Conservation (phyloP, 2,329 filamentous ascomycete species). For the Paramyrothecium sp. region DNA sequence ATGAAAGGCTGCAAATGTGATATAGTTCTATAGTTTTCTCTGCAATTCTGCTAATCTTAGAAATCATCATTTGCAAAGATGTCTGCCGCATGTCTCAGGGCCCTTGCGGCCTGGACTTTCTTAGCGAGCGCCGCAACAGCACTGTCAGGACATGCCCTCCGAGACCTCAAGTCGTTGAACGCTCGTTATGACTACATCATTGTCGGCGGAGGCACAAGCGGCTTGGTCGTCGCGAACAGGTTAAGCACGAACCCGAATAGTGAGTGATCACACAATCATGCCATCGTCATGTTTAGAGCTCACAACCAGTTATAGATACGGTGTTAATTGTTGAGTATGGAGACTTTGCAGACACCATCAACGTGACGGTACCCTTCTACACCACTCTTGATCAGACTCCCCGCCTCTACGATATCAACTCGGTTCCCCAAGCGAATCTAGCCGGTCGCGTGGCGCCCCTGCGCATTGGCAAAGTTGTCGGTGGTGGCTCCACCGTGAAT, state of each 20-base stretch:
- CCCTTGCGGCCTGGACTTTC: no score
- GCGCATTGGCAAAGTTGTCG: constrained; percentile 22
- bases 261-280: constrained; percentile 3
- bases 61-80: no score
- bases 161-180: no score
- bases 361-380: constrained; percentile 18
- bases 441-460: constrained; percentile 16
- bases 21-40: no score
- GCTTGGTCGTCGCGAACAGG: constrained; percentile 26
- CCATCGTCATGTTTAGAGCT: not conserved
- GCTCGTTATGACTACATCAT: constrained; percentile 22
- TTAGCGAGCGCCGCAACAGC: no score
- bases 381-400: constrained; percentile 12
- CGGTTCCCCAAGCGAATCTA: constrained; percentile 21
- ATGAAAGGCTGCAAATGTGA: no score
- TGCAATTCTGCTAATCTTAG: no score
- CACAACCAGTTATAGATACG: constrained; percentile 10
- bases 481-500: constrained; percentile 27
- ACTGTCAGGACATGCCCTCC: no score
- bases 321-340: constrained; percentile 26
- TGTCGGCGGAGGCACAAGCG: constrained; percentile 28
- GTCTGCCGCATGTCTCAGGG: no score
- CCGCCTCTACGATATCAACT: constrained; percentile 14
- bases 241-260: constrained; percentile 21
- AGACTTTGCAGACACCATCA: constrained; percentile 20